phyloP scores from a whole-genome alignment of 306 rosid species.

The Glycine tomentella region DNA sequence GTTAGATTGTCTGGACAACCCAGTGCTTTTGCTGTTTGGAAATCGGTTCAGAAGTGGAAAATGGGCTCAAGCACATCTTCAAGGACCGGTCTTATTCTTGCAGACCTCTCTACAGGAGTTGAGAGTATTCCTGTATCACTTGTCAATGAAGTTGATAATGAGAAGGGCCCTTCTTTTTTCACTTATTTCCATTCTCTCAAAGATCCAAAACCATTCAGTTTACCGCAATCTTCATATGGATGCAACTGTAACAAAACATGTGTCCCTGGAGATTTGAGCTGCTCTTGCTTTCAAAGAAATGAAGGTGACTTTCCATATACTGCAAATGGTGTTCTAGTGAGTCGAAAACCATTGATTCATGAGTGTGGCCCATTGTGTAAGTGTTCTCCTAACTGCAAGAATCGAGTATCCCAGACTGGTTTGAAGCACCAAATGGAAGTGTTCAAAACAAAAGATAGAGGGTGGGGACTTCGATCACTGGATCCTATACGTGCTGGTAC shows the following conservation, averaged over 20 bases:
- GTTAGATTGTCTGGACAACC: conserved; percentile 68
- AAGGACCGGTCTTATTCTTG: conserved; percentile 65
- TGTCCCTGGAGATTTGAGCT: conserved; percentile 61
- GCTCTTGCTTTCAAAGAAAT: conserved; percentile 68
- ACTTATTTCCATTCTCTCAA: conserved; percentile 59
- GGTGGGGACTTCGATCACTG: conserved; percentile 77
- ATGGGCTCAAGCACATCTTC: conserved; percentile 9
- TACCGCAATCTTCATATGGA: conserved; percentile 49
- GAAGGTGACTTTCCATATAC: conserved; percentile 70
- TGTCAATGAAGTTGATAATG: conserved; percentile 71
- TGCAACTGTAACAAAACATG: conserved; percentile 63
- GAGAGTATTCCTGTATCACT: conserved; percentile 69
- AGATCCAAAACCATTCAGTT: conserved; percentile 51
- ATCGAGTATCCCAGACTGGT: conserved; percentile 66
- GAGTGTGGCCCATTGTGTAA: conserved; percentile 72
- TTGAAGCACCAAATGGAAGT: conserved; percentile 63
- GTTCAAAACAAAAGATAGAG: conserved; percentile 66
- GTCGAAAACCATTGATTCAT: conserved; percentile 62
- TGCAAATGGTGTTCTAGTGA: conserved; percentile 59
- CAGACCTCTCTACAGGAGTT: conserved; percentile 62
- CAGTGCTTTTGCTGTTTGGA: conserved; percentile 62
- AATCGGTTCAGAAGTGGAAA: conserved; percentile 62
- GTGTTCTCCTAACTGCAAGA: conserved; percentile 69
- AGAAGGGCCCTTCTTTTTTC: conserved; percentile 61
- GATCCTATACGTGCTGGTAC: conserved; percentile 75